Base-by-base conservation (phyloP, 441 rosid genomes). In the Populus tomentosa region DNA sequence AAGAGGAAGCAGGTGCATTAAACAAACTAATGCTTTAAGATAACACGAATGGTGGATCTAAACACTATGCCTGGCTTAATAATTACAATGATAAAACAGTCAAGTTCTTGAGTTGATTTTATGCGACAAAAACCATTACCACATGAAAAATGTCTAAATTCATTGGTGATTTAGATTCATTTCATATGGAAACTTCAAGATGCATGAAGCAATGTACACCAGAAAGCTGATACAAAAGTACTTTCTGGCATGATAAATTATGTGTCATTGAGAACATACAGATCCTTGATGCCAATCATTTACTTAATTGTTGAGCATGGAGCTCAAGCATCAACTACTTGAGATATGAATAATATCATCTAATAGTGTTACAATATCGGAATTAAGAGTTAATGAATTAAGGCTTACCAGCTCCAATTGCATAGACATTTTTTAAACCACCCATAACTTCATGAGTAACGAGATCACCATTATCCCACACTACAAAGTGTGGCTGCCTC, bases 351-450 rank as follows among this genome's bases (percentile, higher is more conserved):
- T 23, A 50, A 38, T 38, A 70, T 70, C 64, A 77, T 38, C 42
- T 26, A 21, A 10, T 33, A 35, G 24, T 26, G 11, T 28, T 46
- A 67, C 14, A 11, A 70, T 26, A 28, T 56, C 21, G 8, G 59
- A 20, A 70, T 35, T 75, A 7, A 59, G 23, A 62, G 28, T 32
- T 26, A 73, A 70, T 30, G 65, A 73, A 18, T 33, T 24, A 63
- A 73, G 73, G 28, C 77, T 83, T 80, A 94, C 98, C 98, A 63
- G 98, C 99, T 88, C 99, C 99, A 80, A 95, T 95, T 84, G 99
- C 99, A 70, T 94, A 95, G 50, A 95, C 99, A 83, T 95, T 95
- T 92, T 95, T 94, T 70, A 94, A 87, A 67, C 99, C 97, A 74
- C 99, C 98, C 85, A 83, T 80, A 68, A 83, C 83, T 80, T 83